Evolutionary conservation across 495 filamentous ascomycete genomes (phyloP).

Genomic region (Aspergillus ostianus): DNA sequence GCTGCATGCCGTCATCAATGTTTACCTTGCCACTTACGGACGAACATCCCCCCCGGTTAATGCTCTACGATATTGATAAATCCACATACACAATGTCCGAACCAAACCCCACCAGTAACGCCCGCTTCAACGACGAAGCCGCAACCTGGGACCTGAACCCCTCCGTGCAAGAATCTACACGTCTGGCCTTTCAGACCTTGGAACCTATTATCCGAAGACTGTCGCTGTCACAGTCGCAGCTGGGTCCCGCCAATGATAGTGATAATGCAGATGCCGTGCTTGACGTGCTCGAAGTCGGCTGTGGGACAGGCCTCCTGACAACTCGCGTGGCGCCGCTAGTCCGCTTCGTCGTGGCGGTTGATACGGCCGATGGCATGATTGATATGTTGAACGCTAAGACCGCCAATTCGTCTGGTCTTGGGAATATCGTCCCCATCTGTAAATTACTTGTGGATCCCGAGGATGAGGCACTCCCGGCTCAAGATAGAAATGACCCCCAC

Average conservation of each 20-base stretch:
- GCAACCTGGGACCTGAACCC: constrained; percentile 23
- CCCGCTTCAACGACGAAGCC: constrained; percentile 25
- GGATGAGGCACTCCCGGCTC: constrained; percentile 24
- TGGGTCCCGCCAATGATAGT: too few relatives aligned
- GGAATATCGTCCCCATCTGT: constrained; percentile 25
- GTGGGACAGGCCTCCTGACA: constrained; percentile 55
- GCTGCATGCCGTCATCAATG: too few relatives aligned
- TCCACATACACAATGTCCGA: background rate
- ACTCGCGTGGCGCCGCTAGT: constrained; percentile 47
- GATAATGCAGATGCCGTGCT: constrained; percentile 1
- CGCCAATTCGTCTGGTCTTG: constrained; percentile 2
- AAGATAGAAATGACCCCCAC: background rate
- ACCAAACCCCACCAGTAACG: constrained; percentile 12
- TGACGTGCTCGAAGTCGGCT: constrained; percentile 56
- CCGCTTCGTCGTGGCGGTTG: constrained; percentile 36
- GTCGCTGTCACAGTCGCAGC: background rate
- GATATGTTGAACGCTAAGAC: constrained; percentile 44
- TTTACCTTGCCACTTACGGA: too few relatives aligned
- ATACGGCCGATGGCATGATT: constrained; percentile 54
- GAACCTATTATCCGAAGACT: constrained; percentile 11
- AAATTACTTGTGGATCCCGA: constrained; percentile 33
- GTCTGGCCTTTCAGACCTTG: constrained; percentile 17
- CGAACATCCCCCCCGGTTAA: too few relatives aligned
- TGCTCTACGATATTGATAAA: too few relatives aligned
- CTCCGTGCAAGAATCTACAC: constrained; percentile 18